Percentiles rank a stretch among this genome's conserved stretches.
phyloP scores from a whole-genome alignment of 352 stramenopile genomes.

The Plasmopara viticola region DNA sequence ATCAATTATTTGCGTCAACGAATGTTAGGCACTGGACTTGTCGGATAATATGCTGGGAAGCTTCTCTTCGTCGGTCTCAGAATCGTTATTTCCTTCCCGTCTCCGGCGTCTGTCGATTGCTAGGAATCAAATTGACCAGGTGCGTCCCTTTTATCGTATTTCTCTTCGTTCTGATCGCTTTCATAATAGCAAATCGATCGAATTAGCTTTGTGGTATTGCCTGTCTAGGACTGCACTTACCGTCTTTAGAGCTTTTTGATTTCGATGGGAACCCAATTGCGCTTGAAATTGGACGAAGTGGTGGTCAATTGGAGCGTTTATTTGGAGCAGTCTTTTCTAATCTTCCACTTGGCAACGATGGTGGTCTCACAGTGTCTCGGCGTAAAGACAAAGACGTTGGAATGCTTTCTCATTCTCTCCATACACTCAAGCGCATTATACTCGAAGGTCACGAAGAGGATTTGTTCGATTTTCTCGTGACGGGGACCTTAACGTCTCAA shows the following conservation, averaged over 20 bases:
- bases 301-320: conserved; percentile 38
- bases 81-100: conserved; percentile 29
- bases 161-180: background rate
- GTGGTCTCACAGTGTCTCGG: conserved; percentile 15
- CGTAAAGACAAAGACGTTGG: conserved; percentile 10
- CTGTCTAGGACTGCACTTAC: conserved; percentile 32
- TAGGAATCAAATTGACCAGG: conserved; percentile 61
- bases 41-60: conserved; percentile 50
- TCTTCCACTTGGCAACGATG: conserved; percentile 19
- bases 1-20: background rate
- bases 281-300: conserved; percentile 23
- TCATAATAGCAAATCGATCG: background rate
- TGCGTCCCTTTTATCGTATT: conserved; percentile 7
- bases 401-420: conserved; percentile 2
- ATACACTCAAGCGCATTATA: conserved; percentile 14
- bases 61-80: conserved; percentile 21
- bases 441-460: conserved; percentile 17
- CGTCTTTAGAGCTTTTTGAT: conserved; percentile 35
- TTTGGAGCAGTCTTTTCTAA: conserved; percentile 34
- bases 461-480: conserved; percentile 15
- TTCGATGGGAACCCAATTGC: conserved; percentile 43
- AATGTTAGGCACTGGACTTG: conserved; percentile 43
- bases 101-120: conserved; percentile 43
- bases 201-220: conserved; percentile 44
- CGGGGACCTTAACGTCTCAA: conserved; percentile 1